Conservation (phyloP, 805 yeast genomes). For the Isabelozyma rhagii region DNA sequence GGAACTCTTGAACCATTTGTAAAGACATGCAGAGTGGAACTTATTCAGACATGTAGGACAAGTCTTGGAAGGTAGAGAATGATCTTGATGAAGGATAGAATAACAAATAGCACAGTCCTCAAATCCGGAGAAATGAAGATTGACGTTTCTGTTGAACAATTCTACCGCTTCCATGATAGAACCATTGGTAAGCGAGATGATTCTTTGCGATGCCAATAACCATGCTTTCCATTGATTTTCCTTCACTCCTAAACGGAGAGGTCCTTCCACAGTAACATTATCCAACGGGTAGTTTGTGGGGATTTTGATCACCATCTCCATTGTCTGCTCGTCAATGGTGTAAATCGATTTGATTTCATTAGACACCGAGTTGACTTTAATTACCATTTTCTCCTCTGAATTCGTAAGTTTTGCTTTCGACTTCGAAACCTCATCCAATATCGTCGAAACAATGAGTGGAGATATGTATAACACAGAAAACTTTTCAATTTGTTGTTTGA, state of each 20-base stretch:
- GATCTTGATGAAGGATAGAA: slow-evolving; percentile 85
- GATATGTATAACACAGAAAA: slow-evolving; percentile 63
- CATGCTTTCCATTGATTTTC: slow-evolving; percentile 94
- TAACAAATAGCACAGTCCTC: slow-evolving; percentile 98
- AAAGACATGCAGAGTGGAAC: slow-evolving; percentile 93
- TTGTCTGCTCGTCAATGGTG: slow-evolving; percentile 79
- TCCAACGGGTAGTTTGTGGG: slow-evolving; percentile 79
- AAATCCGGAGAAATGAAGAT: slow-evolving; percentile 84
- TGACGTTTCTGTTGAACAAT: slow-evolving; percentile 69
- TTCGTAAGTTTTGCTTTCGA: slow-evolving; percentile 32
- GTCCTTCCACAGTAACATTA: slow-evolving; percentile 72
- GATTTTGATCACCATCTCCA: slow-evolving; percentile 73
- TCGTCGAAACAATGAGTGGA: slow-evolving; percentile 57
- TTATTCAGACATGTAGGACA: slow-evolving; percentile 91
- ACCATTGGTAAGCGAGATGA: slow-evolving; percentile 71
- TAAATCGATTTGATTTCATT: slow-evolving; percentile 73
- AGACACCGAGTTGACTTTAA: slow-evolving; percentile 57
- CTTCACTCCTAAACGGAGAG: slow-evolving; percentile 79
- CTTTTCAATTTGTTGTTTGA: slow-evolving; percentile 57
- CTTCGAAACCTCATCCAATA: slow-evolving; percentile 48
- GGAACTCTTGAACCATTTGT: slow-evolving; percentile 96
- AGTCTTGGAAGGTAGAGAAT: slow-evolving; percentile 81
- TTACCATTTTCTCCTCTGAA: slow-evolving; percentile 46
- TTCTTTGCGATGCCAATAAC: slow-evolving; percentile 86
- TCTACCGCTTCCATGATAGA: slow-evolving; percentile 66